A percentile compares a stretch with the other conserved stretches of the same genome.
Evolutionary conservation across 176 grass and related monocot species (phyloP).

Genomic region (Ensete ventricosum): DNA sequence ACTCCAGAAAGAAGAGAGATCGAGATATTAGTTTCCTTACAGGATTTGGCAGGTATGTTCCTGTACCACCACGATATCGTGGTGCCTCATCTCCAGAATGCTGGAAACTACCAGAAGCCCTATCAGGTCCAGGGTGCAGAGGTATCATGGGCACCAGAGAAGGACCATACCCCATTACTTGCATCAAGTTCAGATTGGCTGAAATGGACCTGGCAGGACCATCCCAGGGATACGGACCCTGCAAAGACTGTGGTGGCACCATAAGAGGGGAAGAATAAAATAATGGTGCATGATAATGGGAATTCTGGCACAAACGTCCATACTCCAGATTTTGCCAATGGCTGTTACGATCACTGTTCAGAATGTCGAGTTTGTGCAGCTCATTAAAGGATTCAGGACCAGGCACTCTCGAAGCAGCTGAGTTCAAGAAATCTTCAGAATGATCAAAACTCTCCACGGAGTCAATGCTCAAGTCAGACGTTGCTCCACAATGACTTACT

Average conservation of each 20-base stretch:
- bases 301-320: slow-evolving; percentile 58
- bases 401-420: slow-evolving; percentile 30
- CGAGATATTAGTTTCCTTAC: slow-evolving; percentile 35
- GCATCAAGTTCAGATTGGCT: slow-evolving; percentile 53
- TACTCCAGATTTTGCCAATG: slow-evolving; percentile 66
- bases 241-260: slow-evolving; percentile 39
- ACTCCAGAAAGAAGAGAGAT: slow-evolving; percentile 1
- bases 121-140: slow-evolving; percentile 44
- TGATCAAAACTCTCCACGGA: slow-evolving; percentile 33
- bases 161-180: slow-evolving; percentile 41
- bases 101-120: slow-evolving; percentile 31
- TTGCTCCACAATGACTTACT: slow-evolving; percentile 33
- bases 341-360: slow-evolving; percentile 57
- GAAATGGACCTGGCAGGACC: slow-evolving; percentile 50
- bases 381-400: slow-evolving; percentile 36
- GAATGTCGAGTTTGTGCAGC: slow-evolving; percentile 49
- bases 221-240: slow-evolving; percentile 57
- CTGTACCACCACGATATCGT: slow-evolving; percentile 77
- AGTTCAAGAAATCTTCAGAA: slow-evolving; percentile 28
- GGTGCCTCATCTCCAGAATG: slow-evolving; percentile 47
- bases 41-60: slow-evolving; percentile 80
- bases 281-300: slow-evolving; percentile 22
- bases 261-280: slow-evolving; percentile 31
- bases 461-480: slow-evolving; percentile 33
- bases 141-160: slow-evolving; percentile 48